phyloP scores from a whole-genome alignment of 192 early-diverging fungal species.

The Podochytrium sp. region DNA sequence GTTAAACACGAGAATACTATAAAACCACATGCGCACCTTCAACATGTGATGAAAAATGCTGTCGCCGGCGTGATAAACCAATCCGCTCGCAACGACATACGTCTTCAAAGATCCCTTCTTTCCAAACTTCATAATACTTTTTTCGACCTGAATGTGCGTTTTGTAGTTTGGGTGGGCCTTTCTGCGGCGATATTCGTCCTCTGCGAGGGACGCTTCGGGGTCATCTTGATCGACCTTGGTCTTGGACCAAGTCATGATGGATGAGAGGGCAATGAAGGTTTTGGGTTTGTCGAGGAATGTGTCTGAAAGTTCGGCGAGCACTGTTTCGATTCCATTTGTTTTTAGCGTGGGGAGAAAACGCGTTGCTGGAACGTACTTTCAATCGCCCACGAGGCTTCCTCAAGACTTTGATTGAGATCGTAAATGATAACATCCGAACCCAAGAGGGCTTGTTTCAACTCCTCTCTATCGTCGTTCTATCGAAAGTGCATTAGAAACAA shows the following conservation, averaged over 20 bases:
- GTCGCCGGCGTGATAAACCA: constrained; percentile 61
- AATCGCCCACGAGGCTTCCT: constrained; percentile 61
- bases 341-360: not conserved
- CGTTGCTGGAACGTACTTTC: constrained; percentile 41
- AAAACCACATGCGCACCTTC: constrained; percentile 36
- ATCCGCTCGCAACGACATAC: constrained; percentile 58
- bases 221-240: constrained; percentile 67
- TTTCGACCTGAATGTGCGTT: constrained; percentile 55
- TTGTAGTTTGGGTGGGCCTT: constrained; percentile 67
- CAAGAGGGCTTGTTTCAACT: constrained; percentile 43
- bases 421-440: constrained; percentile 58
- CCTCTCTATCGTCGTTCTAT: constrained; percentile 47
- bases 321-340: constrained; percentile 25
- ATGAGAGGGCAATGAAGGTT: constrained; percentile 59
- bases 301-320: constrained; percentile 51
- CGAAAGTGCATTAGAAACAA: no score
- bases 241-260: constrained; percentile 65
- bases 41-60: constrained; percentile 64
- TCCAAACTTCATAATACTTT: constrained; percentile 58
- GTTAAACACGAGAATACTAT: not conserved
- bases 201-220: constrained; percentile 55
- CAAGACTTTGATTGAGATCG: constrained; percentile 54
- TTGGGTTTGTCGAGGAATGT: constrained; percentile 57
- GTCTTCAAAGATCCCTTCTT: constrained; percentile 58
- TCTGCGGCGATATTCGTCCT: constrained; percentile 64